Evolutionary conservation across 2,329 filamentous ascomycete genomes (phyloP).

Genomic region (Trichoderma guizhouense): DNA sequence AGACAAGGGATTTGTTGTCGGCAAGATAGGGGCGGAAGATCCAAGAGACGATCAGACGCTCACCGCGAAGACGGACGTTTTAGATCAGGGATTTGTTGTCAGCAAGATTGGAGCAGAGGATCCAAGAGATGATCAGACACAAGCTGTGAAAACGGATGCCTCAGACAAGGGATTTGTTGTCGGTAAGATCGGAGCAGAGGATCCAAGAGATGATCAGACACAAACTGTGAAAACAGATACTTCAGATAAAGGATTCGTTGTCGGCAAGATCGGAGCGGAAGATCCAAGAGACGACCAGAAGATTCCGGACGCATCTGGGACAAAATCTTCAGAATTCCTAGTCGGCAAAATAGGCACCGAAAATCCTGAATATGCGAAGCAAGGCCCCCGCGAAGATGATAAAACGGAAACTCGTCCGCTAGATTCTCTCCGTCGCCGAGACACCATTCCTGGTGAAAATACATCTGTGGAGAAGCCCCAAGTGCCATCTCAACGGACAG

Average conservation of each 20-base stretch:
- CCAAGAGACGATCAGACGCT: too few relatives aligned
- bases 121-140: too few relatives aligned
- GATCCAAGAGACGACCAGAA: background rate
- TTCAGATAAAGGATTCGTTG: background rate
- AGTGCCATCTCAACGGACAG: background rate
- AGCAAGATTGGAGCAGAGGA: too few relatives aligned
- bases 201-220: background rate
- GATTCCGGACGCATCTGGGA: background rate
- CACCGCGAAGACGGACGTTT: too few relatives aligned
- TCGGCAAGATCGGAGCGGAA: background rate
- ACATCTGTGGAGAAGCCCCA: background rate
- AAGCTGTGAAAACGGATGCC: too few relatives aligned
- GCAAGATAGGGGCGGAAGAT: background rate
- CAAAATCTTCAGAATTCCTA: background rate
- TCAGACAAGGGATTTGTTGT: too few relatives aligned
- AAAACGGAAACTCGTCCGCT: conserved; percentile 1
- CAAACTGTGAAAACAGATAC: background rate
- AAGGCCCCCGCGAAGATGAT: conserved; percentile 4
- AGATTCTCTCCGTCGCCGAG: conserved; percentile 10
- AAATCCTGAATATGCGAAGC: background rate
- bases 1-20: background rate
- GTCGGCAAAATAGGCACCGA: conserved; percentile 1
- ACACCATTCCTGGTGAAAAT: background rate
- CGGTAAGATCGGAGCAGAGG: background rate
- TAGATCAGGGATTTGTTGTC: too few relatives aligned